Conservation (phyloP, 148 eudicot species). For the Rhododendron ovatum region DNA sequence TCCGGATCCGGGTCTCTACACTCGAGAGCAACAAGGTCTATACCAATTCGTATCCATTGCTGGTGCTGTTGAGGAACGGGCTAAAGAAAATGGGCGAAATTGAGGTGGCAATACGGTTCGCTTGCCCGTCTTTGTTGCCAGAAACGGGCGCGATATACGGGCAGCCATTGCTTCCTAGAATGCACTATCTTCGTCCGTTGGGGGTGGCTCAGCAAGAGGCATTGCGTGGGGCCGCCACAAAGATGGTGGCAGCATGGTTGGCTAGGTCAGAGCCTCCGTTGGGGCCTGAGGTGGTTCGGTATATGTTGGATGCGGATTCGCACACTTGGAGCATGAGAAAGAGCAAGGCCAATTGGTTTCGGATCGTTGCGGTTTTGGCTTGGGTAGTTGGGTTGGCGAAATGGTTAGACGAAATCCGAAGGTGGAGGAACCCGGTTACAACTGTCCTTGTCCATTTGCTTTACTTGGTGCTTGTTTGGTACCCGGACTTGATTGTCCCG, state of each 20-base stretch:
- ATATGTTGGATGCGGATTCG: constrained; percentile 87
- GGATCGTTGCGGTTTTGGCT: constrained; percentile 78
- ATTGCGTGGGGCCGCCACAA: constrained; percentile 71
- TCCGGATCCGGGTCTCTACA: constrained; percentile 83
- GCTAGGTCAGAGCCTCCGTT: constrained; percentile 86
- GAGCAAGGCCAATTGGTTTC: constrained; percentile 90
- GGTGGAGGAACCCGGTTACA: constrained; percentile 88
- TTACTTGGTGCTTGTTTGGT: constrained; percentile 89
- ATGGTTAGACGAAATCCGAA: constrained; percentile 70
- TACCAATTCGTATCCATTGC: constrained; percentile 72
- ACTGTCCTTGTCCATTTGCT: constrained; percentile 75
- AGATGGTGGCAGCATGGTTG: constrained; percentile 86
- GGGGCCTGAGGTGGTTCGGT: constrained; percentile 81
- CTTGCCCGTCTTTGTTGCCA: constrained; percentile 73
- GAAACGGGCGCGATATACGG: constrained; percentile 79
- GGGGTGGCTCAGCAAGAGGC: constrained; percentile 97
- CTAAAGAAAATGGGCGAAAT: constrained; percentile 94
- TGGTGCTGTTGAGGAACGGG: constrained; percentile 56
- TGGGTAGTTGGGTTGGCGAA: constrained; percentile 90
- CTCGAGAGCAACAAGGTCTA: constrained; percentile 88
- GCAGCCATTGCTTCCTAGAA: constrained; percentile 75
- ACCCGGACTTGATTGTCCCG: constrained; percentile 90
- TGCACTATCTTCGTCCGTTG: constrained; percentile 92
- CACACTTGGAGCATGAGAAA: constrained; percentile 96
- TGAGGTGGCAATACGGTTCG: constrained; percentile 81